phyloP scores from a whole-genome alignment of 768 basidiomycete species.

The Mycena sanguinolenta region DNA sequence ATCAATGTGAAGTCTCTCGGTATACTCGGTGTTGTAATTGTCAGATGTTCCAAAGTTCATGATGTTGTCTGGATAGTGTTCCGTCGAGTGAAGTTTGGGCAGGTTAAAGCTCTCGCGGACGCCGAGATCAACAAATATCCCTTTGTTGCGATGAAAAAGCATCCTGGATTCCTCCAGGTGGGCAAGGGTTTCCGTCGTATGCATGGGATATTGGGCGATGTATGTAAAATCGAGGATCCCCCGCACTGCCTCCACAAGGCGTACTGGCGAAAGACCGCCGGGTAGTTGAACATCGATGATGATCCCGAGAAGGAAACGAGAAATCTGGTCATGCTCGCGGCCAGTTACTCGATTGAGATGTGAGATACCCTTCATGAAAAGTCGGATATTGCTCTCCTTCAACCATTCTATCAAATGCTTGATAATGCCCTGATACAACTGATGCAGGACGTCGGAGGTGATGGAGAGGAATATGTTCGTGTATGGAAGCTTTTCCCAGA shows the following conservation, averaged over 20 bases:
- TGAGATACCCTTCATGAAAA: conserved; percentile 52
- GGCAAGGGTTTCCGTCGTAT: background rate
- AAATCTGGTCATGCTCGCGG: conserved; percentile 46
- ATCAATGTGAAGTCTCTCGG: too few species aligned
- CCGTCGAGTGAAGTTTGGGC: background rate
- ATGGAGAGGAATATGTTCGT: too few species aligned
- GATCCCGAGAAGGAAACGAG: conserved; percentile 40
- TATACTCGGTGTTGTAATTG: background rate
- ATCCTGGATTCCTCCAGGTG: background rate
- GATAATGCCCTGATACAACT: too few species aligned
- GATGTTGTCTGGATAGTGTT: background rate
- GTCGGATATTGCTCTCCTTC: conserved; percentile 38
- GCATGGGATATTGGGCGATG: background rate
- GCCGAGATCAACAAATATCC: background rate
- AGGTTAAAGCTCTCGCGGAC: background rate
- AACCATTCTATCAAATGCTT: conserved; percentile 52
- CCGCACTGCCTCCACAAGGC: too few species aligned
- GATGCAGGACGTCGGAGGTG: too few species aligned
- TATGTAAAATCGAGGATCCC: too few species aligned
- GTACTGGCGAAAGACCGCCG: too few species aligned
- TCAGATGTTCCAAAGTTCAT: background rate
- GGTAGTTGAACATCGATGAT: too few species aligned
- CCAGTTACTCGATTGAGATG: conserved; percentile 50
- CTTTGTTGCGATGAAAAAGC: background rate
- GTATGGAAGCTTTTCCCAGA: too few species aligned